These are phyloP conservation scores for Xerocomus brunneocitrinus DNA, from an alignment of 768 basidiomycete genomes.

Conservation along the genomic window DNA sequence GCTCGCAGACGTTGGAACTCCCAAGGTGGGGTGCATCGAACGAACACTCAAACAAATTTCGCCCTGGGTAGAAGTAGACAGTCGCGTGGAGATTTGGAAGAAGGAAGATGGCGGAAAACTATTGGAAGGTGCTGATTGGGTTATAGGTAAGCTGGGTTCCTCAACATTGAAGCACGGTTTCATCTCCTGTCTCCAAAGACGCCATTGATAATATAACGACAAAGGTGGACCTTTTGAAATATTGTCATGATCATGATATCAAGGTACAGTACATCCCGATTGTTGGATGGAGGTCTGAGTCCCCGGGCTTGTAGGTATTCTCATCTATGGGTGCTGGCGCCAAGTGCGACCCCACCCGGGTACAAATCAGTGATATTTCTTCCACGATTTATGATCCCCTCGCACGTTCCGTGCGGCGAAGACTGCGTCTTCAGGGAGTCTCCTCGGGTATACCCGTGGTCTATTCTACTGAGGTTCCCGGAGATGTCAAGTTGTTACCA, in stretches of 20 bases:
- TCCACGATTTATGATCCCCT: constrained; percentile 91
- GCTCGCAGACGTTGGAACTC: constrained; percentile 86
- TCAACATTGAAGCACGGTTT: constrained; percentile 2
- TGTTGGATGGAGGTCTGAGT: neutral
- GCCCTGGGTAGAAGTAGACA: constrained; percentile 84
- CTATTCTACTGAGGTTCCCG: constrained; percentile 92
- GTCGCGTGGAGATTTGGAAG: constrained; percentile 79
- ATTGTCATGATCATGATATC: constrained; percentile 76
- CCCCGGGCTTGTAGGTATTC: constrained; percentile 56
- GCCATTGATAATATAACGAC: constrained; percentile 98
- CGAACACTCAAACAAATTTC: constrained; percentile 65
- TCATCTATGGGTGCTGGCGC: constrained; percentile 97
- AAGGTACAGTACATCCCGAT: constrained; percentile 57
- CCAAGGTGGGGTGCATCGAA: constrained; percentile 82
- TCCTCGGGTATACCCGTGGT: constrained; percentile 77
- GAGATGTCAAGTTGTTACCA: constrained; percentile 84
- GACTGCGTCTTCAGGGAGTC: constrained; percentile 61
- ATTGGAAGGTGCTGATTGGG: constrained; percentile 88
- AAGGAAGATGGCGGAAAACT: constrained; percentile 72
- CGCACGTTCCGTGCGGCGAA: constrained; percentile 82
- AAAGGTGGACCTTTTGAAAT: constrained; percentile 89
- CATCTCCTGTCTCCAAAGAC: constrained; percentile 43
- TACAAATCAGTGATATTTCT: constrained; percentile 95
- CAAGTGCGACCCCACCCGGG: constrained; percentile 89
- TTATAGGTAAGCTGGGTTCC: constrained; percentile 59